Evolutionary conservation across 257 asterid species (phyloP).

Genomic region (Knoxia roxburghii): DNA sequence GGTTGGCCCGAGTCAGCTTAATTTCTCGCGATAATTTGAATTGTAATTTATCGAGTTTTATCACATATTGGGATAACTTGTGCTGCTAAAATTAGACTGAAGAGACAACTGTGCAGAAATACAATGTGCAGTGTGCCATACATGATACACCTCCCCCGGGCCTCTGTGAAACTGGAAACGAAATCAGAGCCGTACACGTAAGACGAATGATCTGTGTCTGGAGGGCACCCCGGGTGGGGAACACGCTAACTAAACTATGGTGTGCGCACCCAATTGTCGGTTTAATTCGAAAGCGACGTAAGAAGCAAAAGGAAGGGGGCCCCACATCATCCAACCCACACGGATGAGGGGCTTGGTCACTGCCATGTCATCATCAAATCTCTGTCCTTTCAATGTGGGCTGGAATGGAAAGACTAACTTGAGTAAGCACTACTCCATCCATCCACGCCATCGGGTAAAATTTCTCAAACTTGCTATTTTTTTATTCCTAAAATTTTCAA

Average conservation of each 20-base stretch:
- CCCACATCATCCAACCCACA: conserved; percentile 5
- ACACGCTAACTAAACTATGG: background rate
- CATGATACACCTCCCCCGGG: background rate
- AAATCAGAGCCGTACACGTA: conserved; percentile 12
- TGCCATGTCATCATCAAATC: conserved; percentile 20
- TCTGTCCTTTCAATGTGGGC: conserved; percentile 16
- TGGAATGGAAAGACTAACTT: too few relatives aligned
- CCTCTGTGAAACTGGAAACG: background rate
- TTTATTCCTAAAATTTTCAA: too few relatives aligned
- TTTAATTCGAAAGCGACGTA: conserved; percentile 1
- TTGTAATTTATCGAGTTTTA: background rate
- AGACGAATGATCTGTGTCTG: background rate
- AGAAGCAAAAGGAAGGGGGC: background rate
- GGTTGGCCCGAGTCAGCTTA: conserved; percentile 5
- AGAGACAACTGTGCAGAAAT: too few relatives aligned
- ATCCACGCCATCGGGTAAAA: too few relatives aligned
- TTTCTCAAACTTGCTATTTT: too few relatives aligned
- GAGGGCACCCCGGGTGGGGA: background rate
- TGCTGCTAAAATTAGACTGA: background rate
- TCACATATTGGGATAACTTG: background rate
- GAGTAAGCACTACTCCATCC: too few relatives aligned
- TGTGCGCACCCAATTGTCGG: background rate
- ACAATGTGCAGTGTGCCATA: background rate
- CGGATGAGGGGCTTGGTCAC: conserved; percentile 5
- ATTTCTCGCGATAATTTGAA: conserved; percentile 6